Conservation (phyloP, 2,329 filamentous ascomycete species). For the Ophiostoma australiae region DNA sequence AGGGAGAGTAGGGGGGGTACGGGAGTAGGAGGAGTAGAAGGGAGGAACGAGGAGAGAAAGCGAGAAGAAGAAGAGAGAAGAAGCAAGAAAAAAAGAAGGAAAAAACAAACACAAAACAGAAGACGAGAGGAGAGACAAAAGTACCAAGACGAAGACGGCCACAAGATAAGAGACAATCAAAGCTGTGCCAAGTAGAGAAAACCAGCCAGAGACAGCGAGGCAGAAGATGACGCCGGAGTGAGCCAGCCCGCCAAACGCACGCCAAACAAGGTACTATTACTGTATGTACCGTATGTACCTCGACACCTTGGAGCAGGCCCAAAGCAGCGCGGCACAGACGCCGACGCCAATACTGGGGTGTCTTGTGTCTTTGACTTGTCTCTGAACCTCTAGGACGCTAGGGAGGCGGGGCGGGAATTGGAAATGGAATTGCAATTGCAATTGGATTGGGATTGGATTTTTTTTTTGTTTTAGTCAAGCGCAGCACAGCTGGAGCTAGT, state of each 20-base stretch:
- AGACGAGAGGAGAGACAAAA: slow-evolving; percentile 1
- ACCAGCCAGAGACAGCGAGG: slow-evolving; percentile 6
- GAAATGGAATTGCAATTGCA: slow-evolving; percentile 21
- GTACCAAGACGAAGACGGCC: neutral
- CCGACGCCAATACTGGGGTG: neutral
- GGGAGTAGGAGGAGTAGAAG: neutral
- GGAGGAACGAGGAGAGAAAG: neutral
- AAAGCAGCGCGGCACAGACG: slow-evolving; percentile 1
- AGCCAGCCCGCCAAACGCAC: neutral
- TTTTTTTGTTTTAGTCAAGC: slow-evolving; percentile 18
- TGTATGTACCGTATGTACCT: neutral
- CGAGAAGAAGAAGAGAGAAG: neutral
- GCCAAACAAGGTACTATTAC: neutral
- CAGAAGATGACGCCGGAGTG: slow-evolving; percentile 3
- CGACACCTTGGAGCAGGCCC: slow-evolving; percentile 6
- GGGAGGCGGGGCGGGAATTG: slow-evolving; percentile 21
- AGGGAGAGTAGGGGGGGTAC: slow-evolving; percentile 12
- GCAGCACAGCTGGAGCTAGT: slow-evolving; percentile 19
- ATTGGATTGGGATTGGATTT: slow-evolving; percentile 20
- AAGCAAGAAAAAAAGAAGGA: slow-evolving; percentile 14
- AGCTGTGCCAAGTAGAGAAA: slow-evolving; percentile 13
- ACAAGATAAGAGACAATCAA: slow-evolving; percentile 23
- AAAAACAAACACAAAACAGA: slow-evolving; percentile 11
- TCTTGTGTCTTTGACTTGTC: neutral
- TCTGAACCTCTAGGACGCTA: neutral